Conservation (phyloP, 2,329 filamentous ascomycete species). For the Cryphonectria naterciae region DNA sequence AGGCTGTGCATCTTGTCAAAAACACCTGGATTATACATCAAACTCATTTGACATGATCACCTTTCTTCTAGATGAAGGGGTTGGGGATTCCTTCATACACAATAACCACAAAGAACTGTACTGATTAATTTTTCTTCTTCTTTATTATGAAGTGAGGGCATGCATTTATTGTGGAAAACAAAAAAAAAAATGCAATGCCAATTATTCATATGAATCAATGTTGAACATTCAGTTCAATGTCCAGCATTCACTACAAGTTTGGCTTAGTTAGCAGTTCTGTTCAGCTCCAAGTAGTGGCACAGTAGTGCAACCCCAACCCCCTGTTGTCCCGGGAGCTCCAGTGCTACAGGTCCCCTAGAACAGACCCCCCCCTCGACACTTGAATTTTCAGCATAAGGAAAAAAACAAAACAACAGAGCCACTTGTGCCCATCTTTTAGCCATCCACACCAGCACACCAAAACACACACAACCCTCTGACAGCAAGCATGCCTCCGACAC, state of each 20-base stretch:
- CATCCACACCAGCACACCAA: not conserved
- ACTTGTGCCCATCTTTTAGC: not conserved
- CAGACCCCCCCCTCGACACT: not conserved
- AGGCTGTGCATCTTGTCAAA: too few relatives aligned
- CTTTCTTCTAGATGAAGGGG: too few relatives aligned
- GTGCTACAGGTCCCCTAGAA: not conserved
- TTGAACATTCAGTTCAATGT: not conserved
- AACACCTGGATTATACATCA: too few relatives aligned
- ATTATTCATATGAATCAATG: not conserved
- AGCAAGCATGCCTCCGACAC: conserved; percentile 25
- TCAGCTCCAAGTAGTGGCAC: not conserved
- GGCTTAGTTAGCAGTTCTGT: too few relatives aligned
- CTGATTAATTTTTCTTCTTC: too few relatives aligned
- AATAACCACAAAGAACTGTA: too few relatives aligned
- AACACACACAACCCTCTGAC: not conserved
- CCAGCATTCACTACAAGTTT: not conserved
- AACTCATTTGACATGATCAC: too few relatives aligned
- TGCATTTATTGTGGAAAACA: too few relatives aligned
- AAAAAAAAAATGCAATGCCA: not conserved
- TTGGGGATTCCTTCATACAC: too few relatives aligned
- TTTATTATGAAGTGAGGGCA: too few relatives aligned
- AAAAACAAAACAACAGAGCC: not conserved
- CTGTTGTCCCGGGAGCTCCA: not conserved
- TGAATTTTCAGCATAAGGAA: not conserved
- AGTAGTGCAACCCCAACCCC: not conserved